Conservation (phyloP, 2,329 filamentous ascomycete genomes). For the Alternaria solani region DNA sequence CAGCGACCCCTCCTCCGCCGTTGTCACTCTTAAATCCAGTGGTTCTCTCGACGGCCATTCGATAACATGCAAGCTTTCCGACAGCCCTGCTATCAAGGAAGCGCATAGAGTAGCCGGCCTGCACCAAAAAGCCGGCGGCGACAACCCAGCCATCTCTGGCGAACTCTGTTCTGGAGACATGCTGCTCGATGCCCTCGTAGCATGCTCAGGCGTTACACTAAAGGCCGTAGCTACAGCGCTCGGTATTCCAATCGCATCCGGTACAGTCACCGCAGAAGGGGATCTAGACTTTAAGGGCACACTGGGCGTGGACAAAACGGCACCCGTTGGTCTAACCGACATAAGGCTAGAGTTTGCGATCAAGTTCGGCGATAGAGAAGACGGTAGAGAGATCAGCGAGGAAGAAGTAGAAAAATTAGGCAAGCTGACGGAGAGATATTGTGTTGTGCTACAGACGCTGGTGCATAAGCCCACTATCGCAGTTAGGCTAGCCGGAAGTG, state of each 20-base stretch:
- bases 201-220: conserved; percentile 61
- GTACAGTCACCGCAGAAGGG: conserved; percentile 56
- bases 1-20: conserved; percentile 53
- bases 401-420: conserved; percentile 57
- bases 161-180: conserved; percentile 61
- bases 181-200: conserved; percentile 60
- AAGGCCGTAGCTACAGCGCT: conserved; percentile 61
- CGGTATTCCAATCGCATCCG: conserved; percentile 54
- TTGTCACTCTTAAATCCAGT: conserved; percentile 57
- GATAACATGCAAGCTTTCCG: conserved; percentile 59
- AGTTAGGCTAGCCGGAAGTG: conserved; percentile 35
- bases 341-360: conserved; percentile 57
- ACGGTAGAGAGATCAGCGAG: conserved; percentile 50
- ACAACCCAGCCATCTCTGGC: conserved; percentile 53
- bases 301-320: conserved; percentile 57
- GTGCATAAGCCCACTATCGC: conserved; percentile 42
- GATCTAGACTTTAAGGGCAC: conserved; percentile 61
- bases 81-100: conserved; percentile 51
- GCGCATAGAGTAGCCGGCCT: conserved; percentile 57
- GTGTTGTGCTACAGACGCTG: conserved; percentile 52
- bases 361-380: conserved; percentile 46
- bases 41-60: conserved; percentile 56
- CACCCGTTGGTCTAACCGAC: conserved; percentile 58
- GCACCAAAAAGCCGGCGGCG: conserved; percentile 58
- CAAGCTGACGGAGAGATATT: conserved; percentile 60